Conservation (phyloP, 169 alveolate genomes). For the Cryptosporidium sp. region DNA sequence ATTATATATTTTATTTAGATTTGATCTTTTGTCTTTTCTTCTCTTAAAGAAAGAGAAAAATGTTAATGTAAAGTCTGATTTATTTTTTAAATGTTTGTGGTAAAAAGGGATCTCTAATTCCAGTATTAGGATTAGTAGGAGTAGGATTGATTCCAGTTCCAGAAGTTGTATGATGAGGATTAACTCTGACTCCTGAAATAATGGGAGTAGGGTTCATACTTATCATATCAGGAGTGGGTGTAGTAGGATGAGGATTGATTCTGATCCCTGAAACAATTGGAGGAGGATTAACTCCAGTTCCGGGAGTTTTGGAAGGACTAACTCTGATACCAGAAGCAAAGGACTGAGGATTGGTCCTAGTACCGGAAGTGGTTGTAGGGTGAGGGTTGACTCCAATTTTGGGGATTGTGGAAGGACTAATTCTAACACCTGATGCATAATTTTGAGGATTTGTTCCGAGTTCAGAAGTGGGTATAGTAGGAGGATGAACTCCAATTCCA, state of each 20-base stretch:
- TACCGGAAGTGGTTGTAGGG: too few relatives aligned
- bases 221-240: neutral
- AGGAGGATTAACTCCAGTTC: too few relatives aligned
- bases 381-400: too few relatives aligned
- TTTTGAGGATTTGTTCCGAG: neutral
- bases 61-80: too few relatives aligned
- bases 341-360: too few relatives aligned
- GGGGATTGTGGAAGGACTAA: too few relatives aligned
- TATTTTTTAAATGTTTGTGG: slow-evolving; percentile 4
- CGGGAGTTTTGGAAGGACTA: too few relatives aligned
- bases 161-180: neutral
- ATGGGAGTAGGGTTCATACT: too few relatives aligned
- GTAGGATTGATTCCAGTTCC: neutral
- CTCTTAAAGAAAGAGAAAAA: neutral
- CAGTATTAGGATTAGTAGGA: neutral
- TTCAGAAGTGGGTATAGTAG: neutral
- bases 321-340: too few relatives aligned
- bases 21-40: neutral
- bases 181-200: neutral
- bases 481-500: too few relatives aligned
- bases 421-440: neutral
- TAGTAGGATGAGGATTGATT: neutral
- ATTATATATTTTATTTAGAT: neutral
- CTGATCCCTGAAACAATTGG: neutral
- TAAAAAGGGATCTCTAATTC: slow-evolving; percentile 3